Evolutionary conservation across 202 grass and related monocot genomes (phyloP).

Genomic region (Panicum hallii): DNA sequence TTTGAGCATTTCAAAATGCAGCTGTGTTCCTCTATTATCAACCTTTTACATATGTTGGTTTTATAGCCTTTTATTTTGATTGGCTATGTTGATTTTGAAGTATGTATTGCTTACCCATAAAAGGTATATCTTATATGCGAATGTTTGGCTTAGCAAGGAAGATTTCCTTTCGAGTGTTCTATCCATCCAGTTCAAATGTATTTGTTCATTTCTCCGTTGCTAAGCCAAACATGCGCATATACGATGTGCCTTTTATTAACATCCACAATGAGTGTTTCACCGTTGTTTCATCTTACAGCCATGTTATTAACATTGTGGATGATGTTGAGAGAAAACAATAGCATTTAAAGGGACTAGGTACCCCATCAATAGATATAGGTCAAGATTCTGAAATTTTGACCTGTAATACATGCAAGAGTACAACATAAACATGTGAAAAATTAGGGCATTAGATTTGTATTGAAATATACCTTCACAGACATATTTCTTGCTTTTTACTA

Average conservation of each 20-base stretch:
- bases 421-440: neutral
- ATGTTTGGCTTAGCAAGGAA: constrained; percentile 17
- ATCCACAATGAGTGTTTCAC: neutral
- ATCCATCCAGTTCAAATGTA: too few species aligned
- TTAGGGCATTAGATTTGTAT: neutral
- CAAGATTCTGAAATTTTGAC: too few species aligned
- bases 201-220: too few species aligned
- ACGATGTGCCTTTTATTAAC: too few species aligned
- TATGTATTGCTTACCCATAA: constrained; percentile 9
- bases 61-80: constrained; percentile 21
- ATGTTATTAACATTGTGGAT: neutral
- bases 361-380: neutral
- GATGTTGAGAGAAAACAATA: neutral
- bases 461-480: neutral
- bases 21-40: constrained; percentile 1
- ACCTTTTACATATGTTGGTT: neutral
- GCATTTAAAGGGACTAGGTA: neutral
- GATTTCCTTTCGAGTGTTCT: neutral
- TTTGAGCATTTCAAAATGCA: constrained; percentile 25
- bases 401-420: neutral
- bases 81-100: neutral
- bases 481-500: neutral
- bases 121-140: neutral
- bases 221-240: too few species aligned
- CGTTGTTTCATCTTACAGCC: neutral